phyloP scores from a whole-genome alignment of 1,284 basidiomycete genomes.

The Tilletia caries region DNA sequence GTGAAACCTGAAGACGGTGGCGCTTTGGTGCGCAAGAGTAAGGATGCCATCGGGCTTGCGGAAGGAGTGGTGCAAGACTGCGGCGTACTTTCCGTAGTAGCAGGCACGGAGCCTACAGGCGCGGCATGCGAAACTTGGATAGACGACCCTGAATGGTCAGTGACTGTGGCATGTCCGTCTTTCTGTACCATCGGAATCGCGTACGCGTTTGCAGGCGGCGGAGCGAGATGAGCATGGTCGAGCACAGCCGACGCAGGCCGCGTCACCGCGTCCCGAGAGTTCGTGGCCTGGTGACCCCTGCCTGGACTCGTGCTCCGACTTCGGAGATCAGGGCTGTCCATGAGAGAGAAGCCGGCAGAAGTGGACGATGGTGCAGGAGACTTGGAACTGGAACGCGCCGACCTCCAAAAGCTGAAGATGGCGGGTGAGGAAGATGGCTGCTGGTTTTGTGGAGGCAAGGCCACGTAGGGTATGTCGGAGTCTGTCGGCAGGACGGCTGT shows the following conservation, averaged over 20 bases:
- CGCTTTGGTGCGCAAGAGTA: conserved; percentile 1
- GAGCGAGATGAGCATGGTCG: conserved; percentile 2
- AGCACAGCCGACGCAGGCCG: not conserved
- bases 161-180: too few species aligned
- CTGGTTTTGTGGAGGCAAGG: not conserved
- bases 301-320: conserved; percentile 7
- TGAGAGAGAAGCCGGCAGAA: not conserved
- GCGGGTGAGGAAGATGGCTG: not conserved
- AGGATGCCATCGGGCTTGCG: conserved; percentile 1
- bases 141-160: not conserved
- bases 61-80: too few species aligned
- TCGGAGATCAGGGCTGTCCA: conserved; percentile 11
- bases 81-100: not conserved
- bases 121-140: not conserved
- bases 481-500: too few species aligned
- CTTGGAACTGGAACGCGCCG: not conserved
- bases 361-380: not conserved
- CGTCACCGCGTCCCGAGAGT: not conserved
- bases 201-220: not conserved
- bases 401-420: conserved; percentile 12
- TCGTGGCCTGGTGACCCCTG: not conserved
- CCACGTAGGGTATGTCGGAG: too few species aligned
- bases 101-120: not conserved
- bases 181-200: not conserved
- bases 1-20: not conserved